Evolutionary conservation across 2,329 filamentous ascomycete genomes (phyloP).

Genomic region (Neonectria punicea): DNA sequence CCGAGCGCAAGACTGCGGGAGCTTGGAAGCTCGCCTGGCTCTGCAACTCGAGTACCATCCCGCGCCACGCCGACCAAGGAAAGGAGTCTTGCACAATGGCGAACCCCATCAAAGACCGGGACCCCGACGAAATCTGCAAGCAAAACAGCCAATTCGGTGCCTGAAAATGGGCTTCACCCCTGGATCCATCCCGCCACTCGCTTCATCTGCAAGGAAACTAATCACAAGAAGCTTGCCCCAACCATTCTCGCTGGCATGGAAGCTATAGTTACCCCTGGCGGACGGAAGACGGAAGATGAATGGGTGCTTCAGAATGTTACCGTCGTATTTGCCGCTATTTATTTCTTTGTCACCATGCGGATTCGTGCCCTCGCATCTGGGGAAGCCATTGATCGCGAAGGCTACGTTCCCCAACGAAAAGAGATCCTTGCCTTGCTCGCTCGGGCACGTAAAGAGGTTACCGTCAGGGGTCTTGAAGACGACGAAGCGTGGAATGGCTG

Average conservation of each 20-base stretch:
- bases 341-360: conserved; percentile 67
- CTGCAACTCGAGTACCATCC: conserved; percentile 49
- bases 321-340: conserved; percentile 68
- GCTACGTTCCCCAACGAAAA: conserved; percentile 58
- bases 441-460: conserved; percentile 54
- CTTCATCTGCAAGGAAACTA: conserved; percentile 69
- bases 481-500: conserved; percentile 65
- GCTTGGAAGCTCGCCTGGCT: conserved; percentile 39
- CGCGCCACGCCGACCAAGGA: conserved; percentile 60
- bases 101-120: conserved; percentile 48
- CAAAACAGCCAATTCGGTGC: conserved; percentile 39
- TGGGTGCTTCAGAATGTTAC: conserved; percentile 62
- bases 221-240: conserved; percentile 70
- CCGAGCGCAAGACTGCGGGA: conserved; percentile 47
- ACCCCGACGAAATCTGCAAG: conserved; percentile 57
- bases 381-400: conserved; percentile 52
- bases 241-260: conserved; percentile 81
- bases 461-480: conserved; percentile 52
- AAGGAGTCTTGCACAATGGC: conserved; percentile 54
- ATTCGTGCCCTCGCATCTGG: conserved; percentile 55
- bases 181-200: conserved; percentile 79
- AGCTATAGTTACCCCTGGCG: conserved; percentile 58
- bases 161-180: conserved; percentile 57
- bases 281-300: conserved; percentile 57
- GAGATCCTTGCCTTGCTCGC: conserved; percentile 57